Base-by-base conservation (phyloP, 2,329 filamentous ascomycete genomes). In the Raffaelea albimanens region DNA sequence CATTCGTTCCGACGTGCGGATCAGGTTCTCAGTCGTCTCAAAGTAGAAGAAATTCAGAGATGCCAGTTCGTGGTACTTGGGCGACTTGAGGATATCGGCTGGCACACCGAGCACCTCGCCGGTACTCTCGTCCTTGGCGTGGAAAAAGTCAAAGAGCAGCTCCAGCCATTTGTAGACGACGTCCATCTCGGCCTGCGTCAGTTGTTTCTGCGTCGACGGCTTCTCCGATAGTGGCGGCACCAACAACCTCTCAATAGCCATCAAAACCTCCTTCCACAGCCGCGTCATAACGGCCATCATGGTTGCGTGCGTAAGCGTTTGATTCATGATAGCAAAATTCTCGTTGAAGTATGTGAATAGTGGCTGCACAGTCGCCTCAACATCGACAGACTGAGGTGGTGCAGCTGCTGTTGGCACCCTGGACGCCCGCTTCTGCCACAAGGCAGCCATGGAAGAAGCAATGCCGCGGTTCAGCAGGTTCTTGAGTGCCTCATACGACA, bases 31-130 rank as follows among this genome's bases (percentile, higher is more conserved):
- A 1, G 89, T 95, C 29, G 85, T 78, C 59, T 97, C 90, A 61
- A 93, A 94, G 71, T 98, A 98, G 73, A 97, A 98, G 75, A 97
- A 98, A 70, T 95, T 95, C 53, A 98, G 78, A 52, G 88, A 91
- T 55, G 93, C 87, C 46, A 98, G 80, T 65, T 98, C 93, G 70
- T 96, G 90, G 72, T 95, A 98, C 75, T 98, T 98, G 61, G 91
- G 87, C 55, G 88, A 95, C 67, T 95, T 95, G 61, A 98, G 77
- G 29, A 96, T 83, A 63, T 96, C 90, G 40, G 87, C 79, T 0
- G 90, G 86, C 3, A 98, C 88, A 54, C 93, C 93, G 51, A 93
- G 78, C 21, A 86, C 86, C 63, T 91, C 86, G 47, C 90, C 58
- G 45, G n/a, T n/a, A 22, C 46, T 69, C 83, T 95, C 89, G 58